These are phyloP conservation scores for Linnemannia hyalina DNA, from an alignment of 192 early-diverging fungal species.

Conservation along the genomic window DNA sequence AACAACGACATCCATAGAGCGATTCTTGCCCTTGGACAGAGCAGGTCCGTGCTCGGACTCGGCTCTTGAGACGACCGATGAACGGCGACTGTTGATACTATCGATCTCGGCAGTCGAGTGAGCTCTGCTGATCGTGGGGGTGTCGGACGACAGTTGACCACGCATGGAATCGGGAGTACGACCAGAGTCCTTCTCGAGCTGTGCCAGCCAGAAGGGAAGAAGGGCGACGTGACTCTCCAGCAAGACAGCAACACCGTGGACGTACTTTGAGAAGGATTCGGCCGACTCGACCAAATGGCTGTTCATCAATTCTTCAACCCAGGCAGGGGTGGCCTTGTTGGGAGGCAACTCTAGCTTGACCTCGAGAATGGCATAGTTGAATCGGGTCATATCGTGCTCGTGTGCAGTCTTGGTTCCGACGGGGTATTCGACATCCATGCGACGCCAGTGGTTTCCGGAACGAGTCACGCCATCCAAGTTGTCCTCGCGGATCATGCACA, in stretches of 20 bases:
- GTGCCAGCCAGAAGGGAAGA: slow-evolving; percentile 72
- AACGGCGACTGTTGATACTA: slow-evolving; percentile 49
- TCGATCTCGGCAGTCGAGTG: slow-evolving; percentile 45
- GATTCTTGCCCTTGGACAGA: slow-evolving; percentile 47
- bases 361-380: slow-evolving; percentile 97
- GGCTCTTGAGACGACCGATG: slow-evolving; percentile 37
- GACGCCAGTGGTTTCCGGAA: slow-evolving; percentile 91
- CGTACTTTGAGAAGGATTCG: slow-evolving; percentile 90
- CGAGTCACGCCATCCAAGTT: slow-evolving; percentile 77
- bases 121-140: slow-evolving; percentile 41
- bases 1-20: slow-evolving; percentile 48
- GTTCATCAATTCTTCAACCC: slow-evolving; percentile 82
- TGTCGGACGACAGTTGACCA: slow-evolving; percentile 40
- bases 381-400: slow-evolving; percentile 83
- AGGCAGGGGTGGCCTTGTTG: slow-evolving; percentile 76
- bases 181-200: slow-evolving; percentile 41
- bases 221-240: slow-evolving; percentile 72
- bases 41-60: slow-evolving; percentile 39
- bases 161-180: slow-evolving; percentile 45
- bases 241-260: slow-evolving; percentile 84
- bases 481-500: slow-evolving; percentile 98
- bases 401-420: slow-evolving; percentile 81
- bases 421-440: slow-evolving; percentile 79
- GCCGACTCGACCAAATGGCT: slow-evolving; percentile 83
- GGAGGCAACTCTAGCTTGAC: slow-evolving; percentile 83